Evolutionary conservation across 805 yeast genomes (phyloP).

Genomic region (Metschnikowia vanudenii): DNA sequence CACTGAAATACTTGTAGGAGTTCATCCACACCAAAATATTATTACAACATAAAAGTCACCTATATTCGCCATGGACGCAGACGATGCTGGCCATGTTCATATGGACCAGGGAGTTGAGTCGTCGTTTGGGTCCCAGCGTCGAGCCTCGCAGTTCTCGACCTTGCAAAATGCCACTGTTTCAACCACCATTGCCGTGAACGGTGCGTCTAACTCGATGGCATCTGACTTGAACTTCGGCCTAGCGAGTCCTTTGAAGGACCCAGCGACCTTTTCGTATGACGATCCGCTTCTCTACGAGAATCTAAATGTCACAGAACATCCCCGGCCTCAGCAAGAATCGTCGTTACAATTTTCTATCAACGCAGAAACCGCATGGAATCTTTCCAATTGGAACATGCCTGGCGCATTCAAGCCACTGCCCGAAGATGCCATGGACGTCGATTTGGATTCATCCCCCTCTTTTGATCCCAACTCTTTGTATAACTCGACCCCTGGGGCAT

Average conservation of each 20-base stretch:
- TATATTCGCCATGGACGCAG: not conserved
- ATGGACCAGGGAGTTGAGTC: not conserved
- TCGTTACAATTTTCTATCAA: not conserved
- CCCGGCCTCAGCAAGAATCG: not conserved
- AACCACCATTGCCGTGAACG: not conserved
- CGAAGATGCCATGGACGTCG: slow-evolving; percentile 32
- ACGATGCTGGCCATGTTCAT: not conserved
- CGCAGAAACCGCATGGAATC: slow-evolving; percentile 2
- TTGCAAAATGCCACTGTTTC: not conserved
- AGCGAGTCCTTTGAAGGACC: slow-evolving; percentile 7
- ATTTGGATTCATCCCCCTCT: slow-evolving; percentile 38
- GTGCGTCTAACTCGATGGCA: not conserved
- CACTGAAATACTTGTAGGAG: no score
- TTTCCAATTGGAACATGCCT: slow-evolving; percentile 14
- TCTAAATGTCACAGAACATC: slow-evolving; percentile 1
- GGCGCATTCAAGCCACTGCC: slow-evolving; percentile 12
- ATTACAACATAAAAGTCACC: not conserved
- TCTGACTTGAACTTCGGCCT: slow-evolving; percentile 5
- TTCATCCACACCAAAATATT: not conserved
- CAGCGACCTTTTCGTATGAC: slow-evolving; percentile 6
- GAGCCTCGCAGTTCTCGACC: not conserved
- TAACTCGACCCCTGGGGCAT: not conserved
- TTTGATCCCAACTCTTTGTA: slow-evolving; percentile 14
- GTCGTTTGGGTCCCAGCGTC: not conserved
- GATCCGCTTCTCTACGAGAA: slow-evolving; percentile 8